A percentile compares a stretch with the other conserved stretches of the same genome.
Conservation (phyloP, 2,329 filamentous ascomycete species). For the Aureobasidium subglaciale region DNA sequence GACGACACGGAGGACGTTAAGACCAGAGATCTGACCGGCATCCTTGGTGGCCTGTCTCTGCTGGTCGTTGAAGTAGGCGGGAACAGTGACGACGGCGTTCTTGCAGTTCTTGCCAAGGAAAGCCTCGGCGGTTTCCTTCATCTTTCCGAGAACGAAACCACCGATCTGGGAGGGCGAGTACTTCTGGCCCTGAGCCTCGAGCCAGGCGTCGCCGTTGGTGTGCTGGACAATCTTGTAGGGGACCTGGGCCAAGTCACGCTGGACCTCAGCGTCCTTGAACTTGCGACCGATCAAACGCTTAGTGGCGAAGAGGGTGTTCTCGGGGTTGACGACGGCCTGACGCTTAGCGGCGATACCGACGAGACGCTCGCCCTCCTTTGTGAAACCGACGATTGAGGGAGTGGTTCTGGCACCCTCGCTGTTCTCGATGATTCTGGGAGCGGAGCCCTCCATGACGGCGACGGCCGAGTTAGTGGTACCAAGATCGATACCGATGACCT, state of each 20-base stretch:
- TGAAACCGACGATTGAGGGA: slow-evolving; percentile 98
- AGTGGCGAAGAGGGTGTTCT: slow-evolving; percentile 98
- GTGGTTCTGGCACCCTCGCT: slow-evolving; percentile 99
- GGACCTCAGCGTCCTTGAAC: slow-evolving; percentile 91
- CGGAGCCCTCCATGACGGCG: slow-evolving; percentile 97
- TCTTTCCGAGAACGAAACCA: slow-evolving; percentile 98
- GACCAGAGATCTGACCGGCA: slow-evolving; percentile 90
- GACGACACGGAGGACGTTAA: slow-evolving; percentile 99
- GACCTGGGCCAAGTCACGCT: slow-evolving; percentile 98
- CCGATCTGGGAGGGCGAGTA: slow-evolving; percentile 99
- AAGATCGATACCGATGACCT: slow-evolving; percentile 99
- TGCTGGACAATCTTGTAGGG: slow-evolving; percentile 97
- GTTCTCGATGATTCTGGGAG: slow-evolving; percentile 98
- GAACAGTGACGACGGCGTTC: slow-evolving; percentile 98
- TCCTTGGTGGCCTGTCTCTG: slow-evolving; percentile 99
- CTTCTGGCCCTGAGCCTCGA: slow-evolving; percentile 88
- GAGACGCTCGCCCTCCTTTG: slow-evolving; percentile 89
- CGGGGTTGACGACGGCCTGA: slow-evolving; percentile 98
- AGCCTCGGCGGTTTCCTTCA: slow-evolving; percentile 98
- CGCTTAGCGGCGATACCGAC: slow-evolving; percentile 99
- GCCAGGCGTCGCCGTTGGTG: slow-evolving; percentile 87
- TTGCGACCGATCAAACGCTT: slow-evolving; percentile 98
- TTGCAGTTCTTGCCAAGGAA: slow-evolving; percentile 98
- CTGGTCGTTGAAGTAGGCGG: slow-evolving; percentile 99
- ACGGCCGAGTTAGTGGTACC: slow-evolving; percentile 99